Conservation (phyloP, 169 alveolate genomes). For the Toxoplasma gondii region DNA sequence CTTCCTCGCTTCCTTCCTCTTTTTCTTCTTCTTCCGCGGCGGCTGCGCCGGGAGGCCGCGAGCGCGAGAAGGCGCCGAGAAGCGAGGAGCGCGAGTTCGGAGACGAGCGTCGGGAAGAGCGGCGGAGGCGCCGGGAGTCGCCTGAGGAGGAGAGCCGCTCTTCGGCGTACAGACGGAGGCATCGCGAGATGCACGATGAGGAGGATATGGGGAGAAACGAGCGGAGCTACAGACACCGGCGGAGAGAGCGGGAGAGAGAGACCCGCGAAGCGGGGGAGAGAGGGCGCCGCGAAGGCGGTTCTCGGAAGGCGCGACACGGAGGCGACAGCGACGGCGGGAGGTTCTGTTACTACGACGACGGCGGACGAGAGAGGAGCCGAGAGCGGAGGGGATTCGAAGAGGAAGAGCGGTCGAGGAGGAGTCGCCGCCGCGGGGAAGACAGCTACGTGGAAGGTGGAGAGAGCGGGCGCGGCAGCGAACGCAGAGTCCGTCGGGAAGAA, state of each 20-base stretch:
- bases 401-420: neutral
- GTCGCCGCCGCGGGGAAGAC: neutral
- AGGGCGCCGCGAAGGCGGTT: neutral
- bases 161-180: neutral
- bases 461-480: neutral
- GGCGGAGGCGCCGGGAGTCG: neutral
- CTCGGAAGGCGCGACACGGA: neutral
- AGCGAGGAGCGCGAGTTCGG: neutral
- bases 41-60: neutral
- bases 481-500: neutral
- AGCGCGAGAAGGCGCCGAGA: neutral
- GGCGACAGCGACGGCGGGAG: neutral
- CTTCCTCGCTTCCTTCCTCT: neutral
- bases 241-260: neutral
- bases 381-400: neutral
- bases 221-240: neutral
- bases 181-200: neutral
- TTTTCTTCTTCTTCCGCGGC: neutral
- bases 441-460: neutral
- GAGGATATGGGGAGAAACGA: neutral
- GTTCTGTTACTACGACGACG: neutral
- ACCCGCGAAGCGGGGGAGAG: neutral
- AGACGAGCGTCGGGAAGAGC: neutral
- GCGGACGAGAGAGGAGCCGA: neutral
- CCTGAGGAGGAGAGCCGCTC: neutral